Evolutionary conservation across 2,329 filamentous ascomycete genomes (phyloP).

Genomic region (Apiospora koreana): DNA sequence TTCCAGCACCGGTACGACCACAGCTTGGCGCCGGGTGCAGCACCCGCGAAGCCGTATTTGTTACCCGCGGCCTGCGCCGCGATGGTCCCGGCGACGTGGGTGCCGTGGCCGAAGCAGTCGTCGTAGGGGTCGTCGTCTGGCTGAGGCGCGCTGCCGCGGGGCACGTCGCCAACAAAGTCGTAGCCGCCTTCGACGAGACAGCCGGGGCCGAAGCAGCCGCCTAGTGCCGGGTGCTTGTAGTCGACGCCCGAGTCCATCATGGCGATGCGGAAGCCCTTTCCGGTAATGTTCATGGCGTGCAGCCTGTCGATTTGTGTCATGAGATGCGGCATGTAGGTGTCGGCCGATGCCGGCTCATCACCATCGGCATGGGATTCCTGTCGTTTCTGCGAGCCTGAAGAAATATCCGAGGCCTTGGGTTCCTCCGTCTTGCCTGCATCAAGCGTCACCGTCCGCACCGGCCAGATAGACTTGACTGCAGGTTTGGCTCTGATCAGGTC

Average conservation of each 20-base stretch:
- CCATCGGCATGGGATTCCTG: not conserved
- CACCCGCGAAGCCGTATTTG: slow-evolving; percentile 22
- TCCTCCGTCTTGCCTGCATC: not conserved
- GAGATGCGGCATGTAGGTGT: slow-evolving; percentile 13
- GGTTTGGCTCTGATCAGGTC: not conserved
- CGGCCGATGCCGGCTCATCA: not conserved
- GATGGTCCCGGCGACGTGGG: slow-evolving; percentile 47
- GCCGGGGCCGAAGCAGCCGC: slow-evolving; percentile 26
- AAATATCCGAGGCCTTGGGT: not conserved
- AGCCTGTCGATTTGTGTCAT: slow-evolving; percentile 17
- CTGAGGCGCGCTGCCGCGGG: slow-evolving; percentile 24
- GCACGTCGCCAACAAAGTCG: slow-evolving; percentile 44
- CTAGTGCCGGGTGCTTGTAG: slow-evolving; percentile 8
- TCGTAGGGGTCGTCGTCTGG: slow-evolving; percentile 42
- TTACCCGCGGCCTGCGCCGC: slow-evolving; percentile 19
- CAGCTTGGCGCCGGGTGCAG: slow-evolving; percentile 21
- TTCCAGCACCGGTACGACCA: slow-evolving; percentile 21
- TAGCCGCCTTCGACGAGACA: slow-evolving; percentile 45
- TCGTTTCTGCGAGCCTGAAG: not conserved
- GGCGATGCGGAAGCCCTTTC: slow-evolving; percentile 15
- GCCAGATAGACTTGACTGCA: not conserved
- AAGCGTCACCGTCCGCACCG: slow-evolving; percentile 7
- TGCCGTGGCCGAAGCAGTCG: slow-evolving; percentile 43
- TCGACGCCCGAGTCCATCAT: slow-evolving; percentile 14
- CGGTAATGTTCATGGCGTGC: slow-evolving; percentile 11